Evolutionary conservation across 2,329 filamentous ascomycete species (phyloP).

Genomic region (Pseudogymnoascus sp.): DNA sequence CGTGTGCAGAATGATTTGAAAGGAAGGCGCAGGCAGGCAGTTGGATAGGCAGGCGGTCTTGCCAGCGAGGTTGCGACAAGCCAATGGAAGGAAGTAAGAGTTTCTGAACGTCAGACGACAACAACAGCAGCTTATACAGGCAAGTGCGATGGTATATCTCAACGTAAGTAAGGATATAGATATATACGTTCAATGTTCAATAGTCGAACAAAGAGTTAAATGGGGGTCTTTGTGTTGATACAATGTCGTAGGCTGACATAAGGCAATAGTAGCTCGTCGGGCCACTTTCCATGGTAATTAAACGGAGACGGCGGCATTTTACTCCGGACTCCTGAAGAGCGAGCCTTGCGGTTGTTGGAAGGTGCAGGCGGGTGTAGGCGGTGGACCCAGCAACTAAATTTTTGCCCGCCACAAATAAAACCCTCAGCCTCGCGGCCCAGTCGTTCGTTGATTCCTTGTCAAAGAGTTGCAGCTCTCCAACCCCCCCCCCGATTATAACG

Average conservation of each 20-base stretch:
- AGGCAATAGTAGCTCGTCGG: background rate
- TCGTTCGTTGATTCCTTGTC: background rate
- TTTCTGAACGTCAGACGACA: background rate
- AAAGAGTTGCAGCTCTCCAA: background rate
- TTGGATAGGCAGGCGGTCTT: background rate
- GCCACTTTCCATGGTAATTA: background rate
- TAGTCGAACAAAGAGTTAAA: background rate
- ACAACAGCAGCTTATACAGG: background rate
- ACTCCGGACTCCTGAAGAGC: background rate
- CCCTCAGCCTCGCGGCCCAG: background rate
- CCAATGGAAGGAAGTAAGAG: background rate
- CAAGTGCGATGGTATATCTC: background rate
- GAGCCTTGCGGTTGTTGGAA: background rate
- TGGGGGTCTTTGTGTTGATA: background rate
- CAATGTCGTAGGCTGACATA: slow-evolving; percentile 3
- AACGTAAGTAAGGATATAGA: background rate
- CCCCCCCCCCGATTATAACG: background rate
- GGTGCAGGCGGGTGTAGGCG: background rate
- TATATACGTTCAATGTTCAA: background rate
- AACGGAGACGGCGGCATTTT: background rate
- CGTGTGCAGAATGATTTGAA: background rate
- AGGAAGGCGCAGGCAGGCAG: background rate
- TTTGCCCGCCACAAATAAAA: slow-evolving; percentile 3
- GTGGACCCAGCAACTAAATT: background rate
- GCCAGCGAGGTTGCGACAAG: background rate